Evolutionary conservation across 116 monocot species (phyloP), one percentile per base, ranked within the genome.

Genomic region (Papilionanthe hybrid): DNA sequence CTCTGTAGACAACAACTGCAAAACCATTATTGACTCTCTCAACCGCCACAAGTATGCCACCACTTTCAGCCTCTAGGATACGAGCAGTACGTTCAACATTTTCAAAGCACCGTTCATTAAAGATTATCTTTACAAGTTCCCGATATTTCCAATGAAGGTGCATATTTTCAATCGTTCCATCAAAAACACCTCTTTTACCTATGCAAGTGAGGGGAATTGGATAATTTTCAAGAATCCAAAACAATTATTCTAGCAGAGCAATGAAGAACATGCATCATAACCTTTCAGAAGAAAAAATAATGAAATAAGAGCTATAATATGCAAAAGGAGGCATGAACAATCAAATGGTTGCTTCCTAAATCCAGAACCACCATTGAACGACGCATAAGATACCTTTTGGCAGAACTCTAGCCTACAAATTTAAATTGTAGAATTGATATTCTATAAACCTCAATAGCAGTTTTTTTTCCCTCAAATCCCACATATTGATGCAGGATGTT

Each of bases 81-180:
- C 87, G 85, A 42, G 98, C 94, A 56, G 80, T 77, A 82, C 8
- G 50, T 79, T 94, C 85, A 29, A 93, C 89, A 78, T 87, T 65
- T 75, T 88, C 73, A 63, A 88, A 78, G 83, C 48, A 84, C 58
- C 83, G 82, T 9, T 93, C 85, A 49, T 90, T 94, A 5, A 89
- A 88, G 77, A 98, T 90, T 83, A 98, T 85, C 65, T 98, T 98
- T 41, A 98, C 93, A 77, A 98, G 94, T 83, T 98, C 98, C 77
- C 98, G 84, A 67, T 98, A 98, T 72, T 98, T 98, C 98, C 98
- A 98, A 75, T 98, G 98, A 77, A 98, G 94, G 67, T 98, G 98
- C 98, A 98, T 98, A 84, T 98, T 98, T 85, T 98, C 98, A 73
- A 98, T 84, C 9, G 98, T 98, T 77, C 98, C 98, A 83, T 90